phyloP scores from a whole-genome alignment of 768 basidiomycete genomes.

The Mrakia frigida region DNA sequence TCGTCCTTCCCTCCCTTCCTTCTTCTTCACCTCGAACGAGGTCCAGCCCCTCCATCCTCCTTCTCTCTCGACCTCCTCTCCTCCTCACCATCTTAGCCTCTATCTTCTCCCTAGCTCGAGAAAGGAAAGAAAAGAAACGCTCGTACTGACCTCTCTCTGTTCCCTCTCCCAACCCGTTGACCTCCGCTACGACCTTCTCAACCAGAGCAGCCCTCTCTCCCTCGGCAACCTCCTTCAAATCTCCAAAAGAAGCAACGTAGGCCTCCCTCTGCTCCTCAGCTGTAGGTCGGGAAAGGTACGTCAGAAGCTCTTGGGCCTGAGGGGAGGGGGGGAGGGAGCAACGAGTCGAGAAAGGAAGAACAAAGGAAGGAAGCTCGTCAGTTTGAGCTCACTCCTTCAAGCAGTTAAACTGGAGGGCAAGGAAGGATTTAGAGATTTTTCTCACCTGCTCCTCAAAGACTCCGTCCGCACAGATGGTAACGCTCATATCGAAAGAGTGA shows the following conservation, averaged over 20 bases:
- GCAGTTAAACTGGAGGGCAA: neutral
- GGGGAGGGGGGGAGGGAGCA: constrained; percentile 19
- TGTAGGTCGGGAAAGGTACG: constrained; percentile 62
- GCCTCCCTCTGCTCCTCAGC: constrained; percentile 63
- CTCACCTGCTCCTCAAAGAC: constrained; percentile 79
- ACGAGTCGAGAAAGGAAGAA: neutral
- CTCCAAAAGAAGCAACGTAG: constrained; percentile 63
- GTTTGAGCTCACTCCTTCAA: neutral
- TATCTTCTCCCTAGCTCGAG: neutral
- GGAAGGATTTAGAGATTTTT: neutral
- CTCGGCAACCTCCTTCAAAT: constrained; percentile 48
- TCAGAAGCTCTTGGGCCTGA: constrained; percentile 71
- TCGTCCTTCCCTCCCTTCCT: too few relatives aligned
- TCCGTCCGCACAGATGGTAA: constrained; percentile 80
- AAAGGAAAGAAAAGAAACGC: too few relatives aligned
- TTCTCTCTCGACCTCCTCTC: constrained; percentile 7
- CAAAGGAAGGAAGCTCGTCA: neutral
- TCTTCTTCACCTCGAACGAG: too few relatives aligned
- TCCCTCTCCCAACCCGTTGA: constrained; percentile 68
- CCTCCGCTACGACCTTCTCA: constrained; percentile 57
- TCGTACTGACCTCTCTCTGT: constrained; percentile 61
- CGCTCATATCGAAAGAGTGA: constrained; percentile 33
- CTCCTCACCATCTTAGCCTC: neutral
- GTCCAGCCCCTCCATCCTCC: too few relatives aligned
- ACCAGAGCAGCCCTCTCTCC: constrained; percentile 47